Evolutionary conservation across 495 filamentous ascomycete genomes (phyloP), one percentile per base, ranked within the genome.

Genomic region (Evansstolkia leycettana): DNA sequence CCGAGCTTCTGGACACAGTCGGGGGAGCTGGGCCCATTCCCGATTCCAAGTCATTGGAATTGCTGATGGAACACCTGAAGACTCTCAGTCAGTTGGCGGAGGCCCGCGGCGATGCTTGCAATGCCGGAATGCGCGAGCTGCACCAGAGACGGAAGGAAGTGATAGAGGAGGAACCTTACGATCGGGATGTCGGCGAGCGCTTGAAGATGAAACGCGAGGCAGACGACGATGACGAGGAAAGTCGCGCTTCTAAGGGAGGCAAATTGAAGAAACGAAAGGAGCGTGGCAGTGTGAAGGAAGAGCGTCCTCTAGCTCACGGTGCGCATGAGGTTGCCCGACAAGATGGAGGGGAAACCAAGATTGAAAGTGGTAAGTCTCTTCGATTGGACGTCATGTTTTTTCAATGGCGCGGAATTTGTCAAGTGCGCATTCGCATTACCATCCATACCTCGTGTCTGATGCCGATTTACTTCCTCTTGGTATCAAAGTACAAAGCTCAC

Each of bases 41-140:
- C 24, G 78, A 83, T 47, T 79, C 82, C 7, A 78, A 74, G 40
- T 76, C 74, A 30, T 67, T 93, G 35, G 78, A 84, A 35, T 67
- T 65, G 16, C 59, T 93, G 33, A 63, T 77, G 24, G 70, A 75
- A 3, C 72, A 83, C 34, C 64, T 92, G 16, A 76, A 76, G 39
- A 65, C 62, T 14, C 62, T 89, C 12, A 65, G 68, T 48, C 67
- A 78, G 15, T 60, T 80, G 36, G 79, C 84, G 12, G 76, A 82
- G 38, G 58, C 64, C 18, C 65, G 81, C 7, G 72, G 71, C 3
- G 60, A 63, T 12, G 58, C 69, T 28, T 84, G 77, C 55, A 80
- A 87, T 53, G 70, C 69, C 8, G 81, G 76, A 15, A 85, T 87
- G 74, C 67, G 82, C 23, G 69, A 80, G 37, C 63, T 85, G 35